Evolutionary conservation across 2,329 filamentous ascomycete genomes (phyloP).

Genomic region (Sodiomyces alkalinus): DNA sequence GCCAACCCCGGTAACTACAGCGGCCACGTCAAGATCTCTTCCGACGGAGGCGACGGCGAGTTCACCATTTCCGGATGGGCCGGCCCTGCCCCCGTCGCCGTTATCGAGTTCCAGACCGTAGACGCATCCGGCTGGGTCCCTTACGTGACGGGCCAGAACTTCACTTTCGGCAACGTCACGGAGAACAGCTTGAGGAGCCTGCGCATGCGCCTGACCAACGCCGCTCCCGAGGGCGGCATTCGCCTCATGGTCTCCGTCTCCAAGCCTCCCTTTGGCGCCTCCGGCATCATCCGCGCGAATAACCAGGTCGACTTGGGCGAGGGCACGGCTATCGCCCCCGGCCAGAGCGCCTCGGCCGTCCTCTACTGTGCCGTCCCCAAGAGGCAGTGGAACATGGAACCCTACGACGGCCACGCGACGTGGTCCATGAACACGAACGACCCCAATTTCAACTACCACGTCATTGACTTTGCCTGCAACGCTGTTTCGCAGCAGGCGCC

Average conservation of each 20-base stretch:
- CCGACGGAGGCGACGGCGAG: slow-evolving; percentile 31
- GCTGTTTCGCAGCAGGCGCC: slow-evolving; percentile 37
- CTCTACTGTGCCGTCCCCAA: slow-evolving; percentile 41
- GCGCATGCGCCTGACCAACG: slow-evolving; percentile 37
- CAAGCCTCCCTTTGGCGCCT: slow-evolving; percentile 41
- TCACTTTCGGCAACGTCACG: slow-evolving; percentile 39
- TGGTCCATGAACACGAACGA: slow-evolving; percentile 47
- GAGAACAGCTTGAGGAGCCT: slow-evolving; percentile 32
- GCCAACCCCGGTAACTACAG: slow-evolving; percentile 29
- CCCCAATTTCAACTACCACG: slow-evolving; percentile 32
- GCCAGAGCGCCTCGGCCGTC: slow-evolving; percentile 33
- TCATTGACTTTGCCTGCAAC: slow-evolving; percentile 33
- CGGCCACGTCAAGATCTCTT: slow-evolving; percentile 29
- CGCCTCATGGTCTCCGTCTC: slow-evolving; percentile 40
- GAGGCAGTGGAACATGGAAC: slow-evolving; percentile 38
- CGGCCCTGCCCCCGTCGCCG: slow-evolving; percentile 29
- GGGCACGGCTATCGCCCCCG: slow-evolving; percentile 32
- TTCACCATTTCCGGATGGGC: slow-evolving; percentile 33
- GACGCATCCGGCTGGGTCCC: slow-evolving; percentile 35
- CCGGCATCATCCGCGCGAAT: slow-evolving; percentile 35
- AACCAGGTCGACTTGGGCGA: slow-evolving; percentile 44
- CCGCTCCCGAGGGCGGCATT: slow-evolving; percentile 26
- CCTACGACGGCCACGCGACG: slow-evolving; percentile 28
- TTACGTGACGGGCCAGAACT: slow-evolving; percentile 25
- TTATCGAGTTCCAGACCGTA: slow-evolving; percentile 38